These are phyloP conservation scores for Aureobasidium namibiae DNA, from an alignment of 2,329 filamentous ascomycete species.

Conservation along the genomic window DNA sequence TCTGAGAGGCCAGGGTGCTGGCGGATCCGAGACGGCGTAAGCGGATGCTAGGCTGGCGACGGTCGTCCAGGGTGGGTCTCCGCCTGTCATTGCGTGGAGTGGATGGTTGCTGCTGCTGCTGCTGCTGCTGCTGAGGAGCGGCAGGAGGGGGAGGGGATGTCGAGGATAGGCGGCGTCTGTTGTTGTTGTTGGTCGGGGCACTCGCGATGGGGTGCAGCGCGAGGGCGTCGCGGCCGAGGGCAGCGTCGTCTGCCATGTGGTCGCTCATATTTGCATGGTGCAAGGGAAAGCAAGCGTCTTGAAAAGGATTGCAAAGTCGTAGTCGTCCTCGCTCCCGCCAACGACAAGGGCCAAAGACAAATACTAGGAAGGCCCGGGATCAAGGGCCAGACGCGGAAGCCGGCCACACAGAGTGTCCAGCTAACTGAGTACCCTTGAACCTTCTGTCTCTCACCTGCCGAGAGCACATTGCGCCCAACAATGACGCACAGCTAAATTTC, in stretches of 20 bases:
- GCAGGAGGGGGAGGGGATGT: not conserved
- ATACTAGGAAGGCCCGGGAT: no score
- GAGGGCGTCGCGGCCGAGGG: not conserved
- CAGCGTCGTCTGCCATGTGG: not conserved
- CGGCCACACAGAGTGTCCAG: no score
- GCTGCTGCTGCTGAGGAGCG: no score
- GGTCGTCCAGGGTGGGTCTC: slow-evolving; percentile 5
- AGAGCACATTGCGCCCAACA: not conserved
- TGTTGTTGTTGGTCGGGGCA: not conserved
- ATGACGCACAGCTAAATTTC: slow-evolving; percentile 9
- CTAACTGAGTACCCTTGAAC: no score
- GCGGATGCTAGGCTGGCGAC: slow-evolving; percentile 11
- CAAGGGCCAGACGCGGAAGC: no score
- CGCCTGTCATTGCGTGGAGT: slow-evolving; percentile 5
- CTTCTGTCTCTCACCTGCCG: not conserved
- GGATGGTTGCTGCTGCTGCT: not conserved
- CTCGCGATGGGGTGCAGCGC: slow-evolving; percentile 5
- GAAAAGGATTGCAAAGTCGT: not conserved
- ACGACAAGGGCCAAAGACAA: not conserved
- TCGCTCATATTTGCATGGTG: slow-evolving; percentile 2
- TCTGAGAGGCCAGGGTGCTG: not conserved
- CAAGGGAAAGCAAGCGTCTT: not conserved
- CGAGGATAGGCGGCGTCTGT: not conserved
- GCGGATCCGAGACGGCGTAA: slow-evolving; percentile 9
- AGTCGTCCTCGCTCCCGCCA: not conserved